Conservation (phyloP, 345 rosid species). For the Eucalyptus viminalis region DNA sequence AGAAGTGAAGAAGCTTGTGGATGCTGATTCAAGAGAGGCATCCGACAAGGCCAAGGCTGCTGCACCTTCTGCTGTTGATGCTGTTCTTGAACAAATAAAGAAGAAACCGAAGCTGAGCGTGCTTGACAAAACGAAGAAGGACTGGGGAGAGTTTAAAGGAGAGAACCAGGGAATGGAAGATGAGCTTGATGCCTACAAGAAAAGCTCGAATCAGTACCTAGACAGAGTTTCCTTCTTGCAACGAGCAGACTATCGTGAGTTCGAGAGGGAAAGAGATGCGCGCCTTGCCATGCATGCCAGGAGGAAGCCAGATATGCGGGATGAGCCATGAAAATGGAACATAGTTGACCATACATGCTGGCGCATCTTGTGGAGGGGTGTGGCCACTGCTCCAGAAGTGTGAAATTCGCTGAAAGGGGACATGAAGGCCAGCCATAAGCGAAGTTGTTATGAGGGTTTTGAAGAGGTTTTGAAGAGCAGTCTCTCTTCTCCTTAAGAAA, state of each 20-base stretch:
- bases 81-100: constrained; percentile 79
- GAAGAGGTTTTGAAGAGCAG: background rate
- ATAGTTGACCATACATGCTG: background rate
- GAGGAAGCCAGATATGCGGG: constrained; percentile 47
- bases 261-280: constrained; percentile 94
- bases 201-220: constrained; percentile 87
- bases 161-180: constrained; percentile 78
- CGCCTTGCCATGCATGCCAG: constrained; percentile 69
- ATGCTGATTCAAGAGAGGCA: constrained; percentile 80
- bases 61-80: constrained; percentile 71
- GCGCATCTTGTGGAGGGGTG: background rate
- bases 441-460: background rate
- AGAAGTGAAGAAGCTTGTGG: constrained; percentile 52
- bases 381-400: background rate
- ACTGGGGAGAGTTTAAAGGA: constrained; percentile 96
- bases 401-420: background rate
- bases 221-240: constrained; percentile 80
- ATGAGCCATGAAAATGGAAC: constrained; percentile 17
- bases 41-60: constrained; percentile 42
- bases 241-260: constrained; percentile 76
- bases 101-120: constrained; percentile 91
- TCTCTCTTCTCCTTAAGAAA: background rate
- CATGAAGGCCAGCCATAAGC: background rate
- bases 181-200: constrained; percentile 81
- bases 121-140: constrained; percentile 85